A percentile compares a stretch with the other conserved stretches of the same genome.
Evolutionary conservation across 495 filamentous ascomycete species (phyloP).

Genomic region (Xeromyces bisporus): DNA sequence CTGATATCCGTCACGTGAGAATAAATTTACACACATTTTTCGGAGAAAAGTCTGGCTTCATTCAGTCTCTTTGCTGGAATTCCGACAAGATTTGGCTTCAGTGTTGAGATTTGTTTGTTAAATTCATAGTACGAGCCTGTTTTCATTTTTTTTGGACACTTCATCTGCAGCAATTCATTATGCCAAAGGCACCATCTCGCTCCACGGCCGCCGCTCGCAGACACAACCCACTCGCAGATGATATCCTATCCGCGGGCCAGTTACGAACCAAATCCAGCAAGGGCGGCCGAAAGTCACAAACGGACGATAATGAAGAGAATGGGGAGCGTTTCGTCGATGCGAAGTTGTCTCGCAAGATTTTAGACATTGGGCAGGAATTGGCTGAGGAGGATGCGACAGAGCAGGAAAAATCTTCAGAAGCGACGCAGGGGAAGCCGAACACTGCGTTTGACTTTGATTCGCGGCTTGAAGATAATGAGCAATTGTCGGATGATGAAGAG

Average conservation of each 20-base stretch:
- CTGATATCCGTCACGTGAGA: slow-evolving; percentile 18
- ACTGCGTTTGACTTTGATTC: slow-evolving; percentile 50
- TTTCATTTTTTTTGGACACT: not conserved
- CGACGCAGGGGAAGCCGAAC: slow-evolving; percentile 25
- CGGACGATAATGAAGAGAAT: slow-evolving; percentile 40
- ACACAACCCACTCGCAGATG: slow-evolving; percentile 59
- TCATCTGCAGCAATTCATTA: slow-evolving; percentile 6
- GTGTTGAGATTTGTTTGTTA: slow-evolving; percentile 1
- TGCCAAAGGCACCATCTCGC: slow-evolving; percentile 31
- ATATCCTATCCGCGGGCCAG: slow-evolving; percentile 47
- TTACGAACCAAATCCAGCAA: slow-evolving; percentile 36
- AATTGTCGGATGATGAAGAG: slow-evolving; percentile 38
- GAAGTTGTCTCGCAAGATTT: slow-evolving; percentile 69
- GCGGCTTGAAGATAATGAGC: slow-evolving; percentile 36
- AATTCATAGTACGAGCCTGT: not conserved
- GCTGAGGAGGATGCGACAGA: slow-evolving; percentile 56
- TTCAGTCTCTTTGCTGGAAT: too few relatives aligned
- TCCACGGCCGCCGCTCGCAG: slow-evolving; percentile 27
- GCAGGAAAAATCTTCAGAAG: slow-evolving; percentile 15
- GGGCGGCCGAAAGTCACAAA: slow-evolving; percentile 37
- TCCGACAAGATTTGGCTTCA: not conserved
- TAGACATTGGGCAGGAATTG: slow-evolving; percentile 70
- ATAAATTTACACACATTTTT: slow-evolving; percentile 26
- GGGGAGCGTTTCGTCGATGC: slow-evolving; percentile 63
- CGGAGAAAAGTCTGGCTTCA: slow-evolving; percentile 4